These are phyloP conservation scores for Saccharomyces hybrid DNA, from an alignment of 1,139 yeast species.

Conservation along the genomic window DNA sequence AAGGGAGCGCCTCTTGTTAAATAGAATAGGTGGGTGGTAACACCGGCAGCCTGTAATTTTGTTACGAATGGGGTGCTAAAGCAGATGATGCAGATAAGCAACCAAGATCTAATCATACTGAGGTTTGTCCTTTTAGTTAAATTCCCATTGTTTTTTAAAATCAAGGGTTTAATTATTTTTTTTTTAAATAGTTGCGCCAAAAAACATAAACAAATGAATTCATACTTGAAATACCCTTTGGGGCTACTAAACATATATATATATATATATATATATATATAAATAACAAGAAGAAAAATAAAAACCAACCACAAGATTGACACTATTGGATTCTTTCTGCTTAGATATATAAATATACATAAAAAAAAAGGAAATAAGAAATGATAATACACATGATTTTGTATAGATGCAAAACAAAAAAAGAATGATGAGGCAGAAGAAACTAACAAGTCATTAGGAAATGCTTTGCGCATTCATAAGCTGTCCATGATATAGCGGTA, in stretches of 20 bases:
- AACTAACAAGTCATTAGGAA: conserved; percentile 13
- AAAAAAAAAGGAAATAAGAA: background rate
- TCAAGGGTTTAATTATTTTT: background rate
- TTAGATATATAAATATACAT: background rate
- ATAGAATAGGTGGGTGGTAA: conserved; percentile 37
- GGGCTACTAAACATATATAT: background rate
- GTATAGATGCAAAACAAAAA: background rate
- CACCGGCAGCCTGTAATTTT: conserved; percentile 15
- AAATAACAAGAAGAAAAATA: background rate
- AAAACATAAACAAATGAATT: background rate
- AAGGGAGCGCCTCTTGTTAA: conserved; percentile 33
- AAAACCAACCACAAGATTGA: background rate
- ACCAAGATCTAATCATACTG: background rate
- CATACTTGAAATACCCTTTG: background rate
- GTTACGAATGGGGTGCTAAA: background rate
- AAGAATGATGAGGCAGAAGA: background rate
- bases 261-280: too few species aligned
- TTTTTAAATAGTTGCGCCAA: background rate
- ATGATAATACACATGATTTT: background rate
- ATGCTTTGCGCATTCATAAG: conserved; percentile 88
- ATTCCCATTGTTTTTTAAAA: background rate
- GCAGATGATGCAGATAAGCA: background rate
- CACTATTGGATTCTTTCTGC: background rate
- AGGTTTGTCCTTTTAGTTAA: background rate
- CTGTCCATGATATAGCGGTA: conserved; percentile 96